Evolutionary conservation across 441 rosid species (phyloP), one percentile per base, ranked within the genome.

Genomic region (Flueggea neowawraea): DNA sequence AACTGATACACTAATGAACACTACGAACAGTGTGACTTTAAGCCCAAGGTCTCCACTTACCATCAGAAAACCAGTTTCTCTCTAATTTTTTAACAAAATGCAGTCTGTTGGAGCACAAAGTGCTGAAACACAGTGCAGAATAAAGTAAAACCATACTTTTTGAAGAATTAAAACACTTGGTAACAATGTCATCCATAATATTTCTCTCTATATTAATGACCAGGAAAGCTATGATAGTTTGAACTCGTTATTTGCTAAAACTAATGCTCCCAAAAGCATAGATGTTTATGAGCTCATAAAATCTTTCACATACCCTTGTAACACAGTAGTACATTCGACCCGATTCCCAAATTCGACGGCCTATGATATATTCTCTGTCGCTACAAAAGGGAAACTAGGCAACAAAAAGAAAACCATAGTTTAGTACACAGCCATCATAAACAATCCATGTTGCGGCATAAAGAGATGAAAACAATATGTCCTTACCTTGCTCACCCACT

Each of bases 371-470:
- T 62, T 94, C 98, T 68, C 98, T 75, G 77, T 94, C 90, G 17
- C 97, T 94, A 64, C 98, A 94, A 58, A 94, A 94, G 89, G 98
- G 98, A 70, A 94, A 94, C 98, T 93, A 93, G 58, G 61, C 67
- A 60, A 55, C 8, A 28, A 59, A 44, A 10, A 63, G 16, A 43
- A 22, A 41, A 14, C 57, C 17, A 4, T 31, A 14, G 7, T 14
- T 60, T 51, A 54, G 56, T 61, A 52, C 54, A 68, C 8, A 50
- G 59, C 58, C 14, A 65, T 47, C 45, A 13, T 17, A 58, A 47
- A 49, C 57, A 59, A 31, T 17, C 11, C 39, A 54, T 39, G 13
- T 7, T 10, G 31, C 58, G 10, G 12, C 36, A 31, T 36, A 31
- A 58, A 12, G 28, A 41, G 61, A 58, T 15, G 36, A 72, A 65